Percentiles rank a stretch among this genome's conserved stretches.
Evolutionary conservation across 2,329 filamentous ascomycete species (phyloP).

Genomic region (Teratosphaeria pseudoeucalypti): DNA sequence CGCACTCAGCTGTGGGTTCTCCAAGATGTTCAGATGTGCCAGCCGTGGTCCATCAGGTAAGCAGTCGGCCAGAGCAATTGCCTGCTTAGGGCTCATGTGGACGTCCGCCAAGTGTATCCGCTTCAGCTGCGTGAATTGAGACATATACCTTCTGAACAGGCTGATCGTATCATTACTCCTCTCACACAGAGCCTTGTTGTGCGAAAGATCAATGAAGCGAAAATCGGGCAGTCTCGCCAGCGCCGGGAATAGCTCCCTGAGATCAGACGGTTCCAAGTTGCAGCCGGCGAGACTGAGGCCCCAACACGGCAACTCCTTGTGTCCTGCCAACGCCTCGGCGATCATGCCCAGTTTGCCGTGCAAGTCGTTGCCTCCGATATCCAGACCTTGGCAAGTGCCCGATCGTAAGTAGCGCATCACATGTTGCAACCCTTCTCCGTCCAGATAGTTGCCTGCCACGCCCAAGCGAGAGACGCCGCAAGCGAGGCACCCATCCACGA

Average conservation of each 20-base stretch:
- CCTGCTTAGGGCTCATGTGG: constrained; percentile 73
- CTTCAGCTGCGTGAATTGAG: constrained; percentile 66
- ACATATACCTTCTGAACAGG: constrained; percentile 71
- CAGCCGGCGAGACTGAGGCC: constrained; percentile 81
- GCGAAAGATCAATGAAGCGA: constrained; percentile 83
- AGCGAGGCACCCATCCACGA: constrained; percentile 74
- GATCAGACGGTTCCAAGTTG: constrained; percentile 60
- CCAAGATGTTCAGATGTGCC: constrained; percentile 76
- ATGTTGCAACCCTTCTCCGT: constrained; percentile 62
- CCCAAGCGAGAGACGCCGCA: constrained; percentile 71
- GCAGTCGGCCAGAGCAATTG: constrained; percentile 82
- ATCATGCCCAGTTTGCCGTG: constrained; percentile 35
- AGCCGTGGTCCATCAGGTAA: constrained; percentile 72
- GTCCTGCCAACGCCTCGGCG: constrained; percentile 40
- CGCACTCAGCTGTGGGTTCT: constrained; percentile 62
- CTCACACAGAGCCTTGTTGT: constrained; percentile 65
- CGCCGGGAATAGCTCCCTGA: constrained; percentile 66
- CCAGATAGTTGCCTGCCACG: constrained; percentile 71
- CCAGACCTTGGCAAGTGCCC: constrained; percentile 74
- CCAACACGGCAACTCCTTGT: constrained; percentile 49
- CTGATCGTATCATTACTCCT: constrained; percentile 29
- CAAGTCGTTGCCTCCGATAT: constrained; percentile 76
- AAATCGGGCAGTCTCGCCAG: constrained; percentile 61
- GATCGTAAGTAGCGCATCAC: constrained; percentile 65
- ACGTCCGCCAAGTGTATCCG: constrained; percentile 81